Evolutionary conservation across 2,329 filamentous ascomycete species (phyloP).

Genomic region (Capronia epimyces): DNA sequence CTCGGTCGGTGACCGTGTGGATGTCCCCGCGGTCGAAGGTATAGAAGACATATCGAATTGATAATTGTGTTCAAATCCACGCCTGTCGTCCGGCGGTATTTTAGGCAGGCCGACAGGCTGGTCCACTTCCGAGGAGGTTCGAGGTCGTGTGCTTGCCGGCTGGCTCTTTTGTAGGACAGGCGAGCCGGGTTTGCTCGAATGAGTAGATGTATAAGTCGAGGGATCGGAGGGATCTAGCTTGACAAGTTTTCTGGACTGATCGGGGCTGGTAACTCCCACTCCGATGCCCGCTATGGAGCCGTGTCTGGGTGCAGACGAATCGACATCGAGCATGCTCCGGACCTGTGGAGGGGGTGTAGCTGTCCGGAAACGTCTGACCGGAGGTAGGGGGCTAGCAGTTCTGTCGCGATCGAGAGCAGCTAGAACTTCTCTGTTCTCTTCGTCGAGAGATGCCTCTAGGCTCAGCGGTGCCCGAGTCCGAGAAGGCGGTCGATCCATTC

Average conservation of each 20-base stretch:
- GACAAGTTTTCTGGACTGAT: slow-evolving; percentile 30
- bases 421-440: slow-evolving; percentile 69
- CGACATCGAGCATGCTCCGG: slow-evolving; percentile 62
- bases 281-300: slow-evolving; percentile 39
- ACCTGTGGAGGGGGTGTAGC: slow-evolving; percentile 56
- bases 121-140: slow-evolving; percentile 34
- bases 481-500: slow-evolving; percentile 19
- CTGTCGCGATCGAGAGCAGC: slow-evolving; percentile 56
- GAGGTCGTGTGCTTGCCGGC: slow-evolving; percentile 24
- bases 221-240: slow-evolving; percentile 38
- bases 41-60: slow-evolving; percentile 44
- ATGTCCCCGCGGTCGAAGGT: slow-evolving; percentile 40
- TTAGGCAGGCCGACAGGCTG: slow-evolving; percentile 27
- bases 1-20: slow-evolving; percentile 34
- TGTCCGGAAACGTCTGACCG: slow-evolving; percentile 43
- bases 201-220: slow-evolving; percentile 33
- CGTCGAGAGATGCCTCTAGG: slow-evolving; percentile 69
- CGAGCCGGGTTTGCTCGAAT: slow-evolving; percentile 30
- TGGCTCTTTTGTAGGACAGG: slow-evolving; percentile 36
- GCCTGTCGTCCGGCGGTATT: slow-evolving; percentile 27
- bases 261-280: slow-evolving; percentile 34
- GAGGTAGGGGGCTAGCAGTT: slow-evolving; percentile 27
- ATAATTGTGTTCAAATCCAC: slow-evolving; percentile 34
- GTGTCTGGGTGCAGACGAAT: slow-evolving; percentile 38
- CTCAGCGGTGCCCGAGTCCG: slow-evolving; percentile 51